Evolutionary conservation across 495 filamentous ascomycete species (phyloP).

Genomic region (Talaromyces borbonicus): DNA sequence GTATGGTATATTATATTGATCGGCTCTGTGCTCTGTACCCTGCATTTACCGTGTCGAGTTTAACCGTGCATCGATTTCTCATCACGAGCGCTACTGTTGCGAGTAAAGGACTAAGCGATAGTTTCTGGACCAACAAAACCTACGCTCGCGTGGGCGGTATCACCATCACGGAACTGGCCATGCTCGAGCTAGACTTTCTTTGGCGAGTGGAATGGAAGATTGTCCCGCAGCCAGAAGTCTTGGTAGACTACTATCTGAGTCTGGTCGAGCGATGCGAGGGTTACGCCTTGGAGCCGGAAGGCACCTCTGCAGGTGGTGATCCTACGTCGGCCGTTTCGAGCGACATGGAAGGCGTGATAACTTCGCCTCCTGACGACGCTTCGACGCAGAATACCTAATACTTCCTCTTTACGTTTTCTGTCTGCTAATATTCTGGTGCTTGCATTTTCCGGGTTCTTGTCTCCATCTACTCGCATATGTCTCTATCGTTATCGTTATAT

Average conservation of each 20-base stretch:
- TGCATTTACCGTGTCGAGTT: conserved; percentile 84
- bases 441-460: background rate
- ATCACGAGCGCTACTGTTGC: conserved; percentile 94
- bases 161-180: conserved; percentile 72
- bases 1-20: conserved; percentile 99
- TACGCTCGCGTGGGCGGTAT: conserved; percentile 93
- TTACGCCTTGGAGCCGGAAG: conserved; percentile 25
- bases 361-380: background rate
- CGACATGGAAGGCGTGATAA: background rate
- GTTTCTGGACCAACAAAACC: conserved; percentile 94
- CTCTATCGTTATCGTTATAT: no score
- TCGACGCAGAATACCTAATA: background rate
- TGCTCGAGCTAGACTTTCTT: conserved; percentile 92
- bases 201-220: conserved; percentile 91
- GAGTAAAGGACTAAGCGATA: conserved; percentile 89
- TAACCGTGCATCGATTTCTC: conserved; percentile 94
- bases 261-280: conserved; percentile 63
- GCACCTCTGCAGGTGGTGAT: background rate
- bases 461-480: background rate
- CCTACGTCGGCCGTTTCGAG: background rate
- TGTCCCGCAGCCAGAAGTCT: conserved; percentile 84
- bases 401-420: background rate
- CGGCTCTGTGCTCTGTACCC: conserved; percentile 85
- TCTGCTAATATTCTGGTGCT: background rate
- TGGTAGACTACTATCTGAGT: conserved; percentile 87